These are phyloP conservation scores for Vanderwaltozyma tropicalis DNA, from an alignment of 805 yeast species.

Conservation along the genomic window DNA sequence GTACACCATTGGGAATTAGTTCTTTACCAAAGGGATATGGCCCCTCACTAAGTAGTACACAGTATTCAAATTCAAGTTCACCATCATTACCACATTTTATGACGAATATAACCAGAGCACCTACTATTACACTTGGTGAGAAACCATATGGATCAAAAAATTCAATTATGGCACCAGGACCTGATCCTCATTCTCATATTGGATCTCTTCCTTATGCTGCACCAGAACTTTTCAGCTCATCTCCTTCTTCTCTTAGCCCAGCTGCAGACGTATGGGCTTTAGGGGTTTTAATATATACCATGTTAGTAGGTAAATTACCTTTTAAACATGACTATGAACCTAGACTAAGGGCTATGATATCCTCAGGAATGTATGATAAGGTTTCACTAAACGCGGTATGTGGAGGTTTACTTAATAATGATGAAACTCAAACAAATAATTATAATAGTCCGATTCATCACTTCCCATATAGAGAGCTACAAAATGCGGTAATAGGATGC, in stretches of 20 bases:
- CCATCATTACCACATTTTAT: slow-evolving; percentile 7
- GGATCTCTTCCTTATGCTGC: slow-evolving; percentile 92
- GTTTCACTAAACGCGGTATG: slow-evolving; percentile 36
- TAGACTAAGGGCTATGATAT: slow-evolving; percentile 58
- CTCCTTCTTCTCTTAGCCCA: slow-evolving; percentile 33
- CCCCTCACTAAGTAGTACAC: slow-evolving; percentile 20
- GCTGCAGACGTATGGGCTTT: slow-evolving; percentile 85
- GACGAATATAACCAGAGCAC: slow-evolving; percentile 1
- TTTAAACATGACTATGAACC: slow-evolving; percentile 82
- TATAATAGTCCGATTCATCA: too few species aligned
- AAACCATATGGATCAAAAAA: neutral
- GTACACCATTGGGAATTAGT: slow-evolving; percentile 23
- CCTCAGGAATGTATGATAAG: slow-evolving; percentile 52
- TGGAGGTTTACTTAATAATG: slow-evolving; percentile 7
- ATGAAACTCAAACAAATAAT: too few species aligned
- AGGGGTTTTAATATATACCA: slow-evolving; percentile 67
- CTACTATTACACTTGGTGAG: neutral
- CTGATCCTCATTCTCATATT: slow-evolving; percentile 52
- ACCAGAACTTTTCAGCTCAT: slow-evolving; percentile 54
- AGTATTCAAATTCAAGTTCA: slow-evolving; percentile 6
- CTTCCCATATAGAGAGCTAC: too few species aligned
- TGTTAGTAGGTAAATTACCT: slow-evolving; percentile 66
- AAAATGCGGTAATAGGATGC: too few species aligned
- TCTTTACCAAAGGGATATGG: slow-evolving; percentile 22
- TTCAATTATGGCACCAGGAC: slow-evolving; percentile 3